Percentiles rank a stretch among this genome's conserved stretches.
Conservation (phyloP, 1,284 basidiomycete species). For the Trichosporon coremiiforme region DNA sequence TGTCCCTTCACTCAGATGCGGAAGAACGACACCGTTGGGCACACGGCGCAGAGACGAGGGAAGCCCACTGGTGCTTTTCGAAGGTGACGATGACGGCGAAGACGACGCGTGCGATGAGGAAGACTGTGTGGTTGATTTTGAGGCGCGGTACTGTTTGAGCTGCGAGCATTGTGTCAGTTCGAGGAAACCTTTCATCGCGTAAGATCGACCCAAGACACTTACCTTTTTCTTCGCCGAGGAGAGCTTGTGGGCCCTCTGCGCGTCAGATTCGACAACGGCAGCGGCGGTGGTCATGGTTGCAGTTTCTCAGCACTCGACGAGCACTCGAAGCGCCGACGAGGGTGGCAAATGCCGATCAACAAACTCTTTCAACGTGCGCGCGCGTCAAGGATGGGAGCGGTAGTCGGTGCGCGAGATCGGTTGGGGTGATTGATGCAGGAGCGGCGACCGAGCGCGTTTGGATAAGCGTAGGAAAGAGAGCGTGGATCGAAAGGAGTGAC, state of each 20-base stretch:
- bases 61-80: constrained; percentile 11
- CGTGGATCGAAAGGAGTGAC: constrained; percentile 26
- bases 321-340: neutral
- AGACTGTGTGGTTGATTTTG: constrained; percentile 31
- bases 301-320: constrained; percentile 15
- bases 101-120: constrained; percentile 29
- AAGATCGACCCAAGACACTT: constrained; percentile 20
- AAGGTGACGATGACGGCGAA: constrained; percentile 26
- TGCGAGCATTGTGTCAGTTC: constrained; percentile 27
- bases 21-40: neutral
- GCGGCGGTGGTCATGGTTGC: constrained; percentile 16
- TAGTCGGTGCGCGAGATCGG: constrained; percentile 8
- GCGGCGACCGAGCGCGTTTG: neutral
- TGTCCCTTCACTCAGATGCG: neutral
- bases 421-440: neutral
- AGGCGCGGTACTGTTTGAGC: constrained; percentile 50
- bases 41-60: constrained; percentile 24
- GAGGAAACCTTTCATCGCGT: neutral
- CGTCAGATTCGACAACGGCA: constrained; percentile 25
- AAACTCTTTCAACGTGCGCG: constrained; percentile 13
- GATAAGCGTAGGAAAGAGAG: neutral
- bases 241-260: constrained; percentile 41
- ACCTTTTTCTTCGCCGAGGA: constrained; percentile 50
- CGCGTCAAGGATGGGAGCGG: neutral
- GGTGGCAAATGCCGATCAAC: constrained; percentile 7